Conservation (phyloP, 2,329 filamentous ascomycete genomes). For the Talaromyces albobiverticillius region DNA sequence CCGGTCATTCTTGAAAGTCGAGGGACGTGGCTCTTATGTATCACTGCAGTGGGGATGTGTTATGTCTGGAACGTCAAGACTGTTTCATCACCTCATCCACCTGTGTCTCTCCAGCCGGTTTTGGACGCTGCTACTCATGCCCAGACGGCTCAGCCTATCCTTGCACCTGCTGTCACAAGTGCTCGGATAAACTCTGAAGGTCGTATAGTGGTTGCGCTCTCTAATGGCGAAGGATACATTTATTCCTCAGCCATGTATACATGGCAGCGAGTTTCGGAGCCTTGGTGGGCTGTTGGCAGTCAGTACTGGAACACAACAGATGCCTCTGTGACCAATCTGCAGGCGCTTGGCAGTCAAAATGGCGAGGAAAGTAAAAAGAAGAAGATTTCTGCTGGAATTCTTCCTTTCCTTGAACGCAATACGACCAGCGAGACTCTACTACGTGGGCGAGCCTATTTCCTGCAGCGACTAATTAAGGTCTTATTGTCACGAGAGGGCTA, state of each 20-base stretch:
- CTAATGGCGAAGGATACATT: conserved; percentile 89
- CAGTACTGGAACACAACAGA: conserved; percentile 99
- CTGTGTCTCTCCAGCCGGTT: conserved; percentile 82
- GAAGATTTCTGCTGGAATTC: conserved; percentile 78
- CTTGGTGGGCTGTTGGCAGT: conserved; percentile 96
- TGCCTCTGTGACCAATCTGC: conserved; percentile 76
- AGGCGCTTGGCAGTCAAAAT: conserved; percentile 66
- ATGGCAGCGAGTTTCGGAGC: conserved; percentile 94
- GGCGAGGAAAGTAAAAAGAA: conserved; percentile 51
- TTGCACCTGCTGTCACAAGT: conserved; percentile 81
- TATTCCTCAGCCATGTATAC: conserved; percentile 82
- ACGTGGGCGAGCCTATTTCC: conserved; percentile 84
- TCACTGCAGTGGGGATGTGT: conserved; percentile 82
- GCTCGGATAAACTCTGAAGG: conserved; percentile 88
- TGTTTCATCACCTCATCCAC: conserved; percentile 80
- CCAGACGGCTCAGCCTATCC: conserved; percentile 73
- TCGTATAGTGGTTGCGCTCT: conserved; percentile 81
- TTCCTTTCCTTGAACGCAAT: conserved; percentile 88
- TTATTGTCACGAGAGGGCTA: conserved; percentile 86
- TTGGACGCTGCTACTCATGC: conserved; percentile 81
- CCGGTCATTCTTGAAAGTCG: conserved; percentile 91
- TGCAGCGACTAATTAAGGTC: conserved; percentile 88
- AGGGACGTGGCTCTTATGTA: conserved; percentile 83
- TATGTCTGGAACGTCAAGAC: conserved; percentile 91
- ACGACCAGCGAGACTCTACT: conserved; percentile 91